Evolutionary conservation across 2,329 filamentous ascomycete species (phyloP), one percentile per base, ranked within the genome.

Genomic region (Cryphonectria parasitica): DNA sequence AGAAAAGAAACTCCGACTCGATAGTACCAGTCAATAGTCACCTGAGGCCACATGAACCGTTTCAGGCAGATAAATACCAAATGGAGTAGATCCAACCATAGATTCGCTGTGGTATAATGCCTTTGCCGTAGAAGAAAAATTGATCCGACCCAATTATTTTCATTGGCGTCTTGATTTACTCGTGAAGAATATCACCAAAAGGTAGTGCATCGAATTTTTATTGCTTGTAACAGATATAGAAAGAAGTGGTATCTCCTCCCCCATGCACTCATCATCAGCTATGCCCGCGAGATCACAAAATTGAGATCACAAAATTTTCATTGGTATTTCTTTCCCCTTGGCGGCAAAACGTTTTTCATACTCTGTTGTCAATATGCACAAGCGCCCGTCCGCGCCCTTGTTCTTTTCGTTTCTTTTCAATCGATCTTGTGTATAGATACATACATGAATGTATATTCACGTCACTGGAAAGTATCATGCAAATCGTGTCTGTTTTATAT

Each of bases 171-270:
- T n/a, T 49, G 1, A 2, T 49, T n/a, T 22, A n/a, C 19, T 11
- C 22, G 3, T 49, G 19, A n/a, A 19, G 43, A n/a, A 7, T 10
- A n/a, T 49, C 22, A 7, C 45, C 22, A n/a, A 22, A n/a, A n/a
- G 45, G 45, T n/a, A 1, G 7, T 19, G 45, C 22, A n/a, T 7
- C 45, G 10, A n/a, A 2, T 49, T n/a, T 49, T 49, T n/a, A n/a
- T 34, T 34, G 3, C 34, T 34, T 34, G 34, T 6, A 34, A 34
- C 19, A 49, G 10, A 49, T 49, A 49, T 49, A 39, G 13, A n/a
- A n/a, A 39, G 15, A 41, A 45, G 61, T 64, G 61, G 61, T 64
- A 64, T 64, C 22, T 64, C 61, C 61, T 64, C 41, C 41, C 41
- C 39, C 11, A 45, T 22, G 7, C 19, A 19, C 13, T 64, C 25